A percentile compares a stretch with the other conserved stretches of the same genome.
Evolutionary conservation across 202 grass and related monocot species (phyloP).

Genomic region (Panicum virgatum): DNA sequence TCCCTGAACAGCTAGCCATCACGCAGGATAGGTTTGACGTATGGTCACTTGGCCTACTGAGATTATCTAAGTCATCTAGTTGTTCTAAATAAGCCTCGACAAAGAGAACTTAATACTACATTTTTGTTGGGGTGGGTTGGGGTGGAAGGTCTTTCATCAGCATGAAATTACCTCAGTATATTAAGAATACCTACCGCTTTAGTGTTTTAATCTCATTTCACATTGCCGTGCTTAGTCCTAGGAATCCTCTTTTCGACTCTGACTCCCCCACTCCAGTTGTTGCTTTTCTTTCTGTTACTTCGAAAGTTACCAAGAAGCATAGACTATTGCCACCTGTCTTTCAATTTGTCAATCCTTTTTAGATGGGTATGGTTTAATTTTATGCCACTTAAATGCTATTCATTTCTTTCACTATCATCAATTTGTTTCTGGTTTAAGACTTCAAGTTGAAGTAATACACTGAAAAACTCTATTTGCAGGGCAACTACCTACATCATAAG

Average conservation of each 20-base stretch:
- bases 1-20: not conserved
- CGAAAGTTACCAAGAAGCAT: not conserved
- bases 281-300: no score
- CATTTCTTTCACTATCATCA: not conserved
- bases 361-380: not conserved
- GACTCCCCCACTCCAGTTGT: no score
- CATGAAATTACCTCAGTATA: not conserved
- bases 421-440: constrained; percentile 11
- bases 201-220: not conserved
- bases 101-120: not conserved
- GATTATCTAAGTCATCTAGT: not conserved
- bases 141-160: not conserved
- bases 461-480: constrained; percentile 34
- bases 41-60: not conserved
- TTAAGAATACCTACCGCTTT: not conserved
- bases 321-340: constrained; percentile 1
- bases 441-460: constrained; percentile 38
- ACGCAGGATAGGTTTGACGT: not conserved
- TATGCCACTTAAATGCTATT: constrained; percentile 5
- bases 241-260: no score
- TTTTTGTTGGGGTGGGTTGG: not conserved
- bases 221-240: constrained; percentile 5
- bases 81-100: not conserved
- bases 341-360: not conserved
- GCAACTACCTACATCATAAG: constrained; percentile 65